phyloP scores from a whole-genome alignment of 805 yeast species.

The Candida odintsovae region DNA sequence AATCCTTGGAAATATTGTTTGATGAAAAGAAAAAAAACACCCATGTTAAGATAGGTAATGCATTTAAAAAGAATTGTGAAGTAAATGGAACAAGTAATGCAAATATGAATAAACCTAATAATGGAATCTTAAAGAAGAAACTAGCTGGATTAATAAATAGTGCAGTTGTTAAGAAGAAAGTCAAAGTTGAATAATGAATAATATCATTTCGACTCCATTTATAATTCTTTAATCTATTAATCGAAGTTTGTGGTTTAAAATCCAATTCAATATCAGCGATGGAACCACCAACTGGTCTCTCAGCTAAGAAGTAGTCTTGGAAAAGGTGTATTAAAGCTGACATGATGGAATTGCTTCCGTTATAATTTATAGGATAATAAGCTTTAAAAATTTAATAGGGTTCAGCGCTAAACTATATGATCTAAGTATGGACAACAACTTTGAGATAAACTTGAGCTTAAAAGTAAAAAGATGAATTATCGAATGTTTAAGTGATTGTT shows the following conservation, averaged over 20 bases:
- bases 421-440: too few relatives aligned
- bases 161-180: conserved; percentile 51
- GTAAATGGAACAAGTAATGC: conserved; percentile 66
- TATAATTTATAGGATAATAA: too few relatives aligned
- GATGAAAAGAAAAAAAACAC: conserved; percentile 75
- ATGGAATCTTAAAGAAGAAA: conserved; percentile 30
- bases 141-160: conserved; percentile 53
- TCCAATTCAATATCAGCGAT: conserved; percentile 48
- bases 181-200: conserved; percentile 43
- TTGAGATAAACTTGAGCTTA: too few relatives aligned
- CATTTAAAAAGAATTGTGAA: conserved; percentile 77
- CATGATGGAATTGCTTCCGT: conserved; percentile 2
- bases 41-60: conserved; percentile 84
- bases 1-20: conserved; percentile 61
- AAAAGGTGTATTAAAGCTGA: conserved; percentile 29
- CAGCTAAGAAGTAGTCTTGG: conserved; percentile 47
- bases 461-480: too few relatives aligned
- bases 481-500: too few relatives aligned
- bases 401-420: too few relatives aligned
- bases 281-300: conserved; percentile 42
- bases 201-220: conserved; percentile 43
- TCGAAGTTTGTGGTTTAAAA: conserved; percentile 36
- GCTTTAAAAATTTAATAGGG: too few relatives aligned
- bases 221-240: conserved; percentile 37
- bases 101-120: conserved; percentile 34